Conservation (phyloP, 257 asterid species). For the Lithospermum erythrorhizon region DNA sequence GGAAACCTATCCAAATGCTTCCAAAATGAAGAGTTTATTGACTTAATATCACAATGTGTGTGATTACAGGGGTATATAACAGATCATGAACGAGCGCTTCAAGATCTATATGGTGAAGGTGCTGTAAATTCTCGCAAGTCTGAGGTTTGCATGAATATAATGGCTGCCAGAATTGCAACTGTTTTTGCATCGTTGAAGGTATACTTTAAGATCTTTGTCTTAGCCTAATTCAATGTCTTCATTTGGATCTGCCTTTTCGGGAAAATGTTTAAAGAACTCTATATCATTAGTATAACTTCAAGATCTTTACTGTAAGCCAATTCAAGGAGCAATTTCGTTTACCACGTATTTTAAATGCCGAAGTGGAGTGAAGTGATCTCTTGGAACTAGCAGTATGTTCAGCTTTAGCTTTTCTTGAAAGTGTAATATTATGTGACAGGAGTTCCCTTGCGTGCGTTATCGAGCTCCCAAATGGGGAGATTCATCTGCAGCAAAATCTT, state of each 20-base stretch:
- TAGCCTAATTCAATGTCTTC: background rate
- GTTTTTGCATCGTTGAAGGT: constrained; percentile 98
- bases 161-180: constrained; percentile 80
- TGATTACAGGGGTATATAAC: constrained; percentile 67
- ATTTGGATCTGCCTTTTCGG: background rate
- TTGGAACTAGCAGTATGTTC: background rate
- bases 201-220: constrained; percentile 5
- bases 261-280: background rate
- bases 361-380: too few relatives aligned
- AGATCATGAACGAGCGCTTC: constrained; percentile 88
- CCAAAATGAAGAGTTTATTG: background rate
- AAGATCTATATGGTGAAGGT: constrained; percentile 70
- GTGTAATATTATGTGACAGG: constrained; percentile 27
- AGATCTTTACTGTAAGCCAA: too few relatives aligned
- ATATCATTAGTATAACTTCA: background rate
- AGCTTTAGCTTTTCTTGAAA: background rate
- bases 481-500: constrained; percentile 16
- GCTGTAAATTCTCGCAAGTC: constrained; percentile 47
- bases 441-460: constrained; percentile 74
- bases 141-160: constrained; percentile 54
- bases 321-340: too few relatives aligned
- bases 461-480: constrained; percentile 52
- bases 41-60: background rate
- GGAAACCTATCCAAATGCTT: background rate
- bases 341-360: too few relatives aligned